phyloP scores from a whole-genome alignment of 129 eudicot genomes.

The Centella asiatica region DNA sequence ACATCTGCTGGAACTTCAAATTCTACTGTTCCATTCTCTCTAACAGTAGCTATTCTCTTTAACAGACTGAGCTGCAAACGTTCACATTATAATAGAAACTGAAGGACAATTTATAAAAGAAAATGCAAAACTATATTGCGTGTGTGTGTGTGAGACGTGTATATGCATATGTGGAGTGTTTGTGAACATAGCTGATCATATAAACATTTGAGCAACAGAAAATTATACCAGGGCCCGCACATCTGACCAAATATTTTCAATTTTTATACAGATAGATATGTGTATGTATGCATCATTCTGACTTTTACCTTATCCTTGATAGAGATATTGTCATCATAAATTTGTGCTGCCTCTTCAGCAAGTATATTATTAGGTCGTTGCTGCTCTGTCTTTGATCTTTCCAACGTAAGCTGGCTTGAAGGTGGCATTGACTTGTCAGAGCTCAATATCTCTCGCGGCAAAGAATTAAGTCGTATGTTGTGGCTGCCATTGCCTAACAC shows the following conservation, averaged over 20 bases:
- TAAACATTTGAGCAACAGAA: too few relatives aligned
- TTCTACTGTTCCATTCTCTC: slow-evolving; percentile 92
- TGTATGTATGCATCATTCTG: background rate
- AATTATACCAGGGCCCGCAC: too few relatives aligned
- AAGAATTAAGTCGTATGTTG: slow-evolving; percentile 37
- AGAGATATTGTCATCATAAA: slow-evolving; percentile 58
- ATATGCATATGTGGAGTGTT: too few relatives aligned
- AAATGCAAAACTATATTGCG: too few relatives aligned
- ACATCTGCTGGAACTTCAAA: slow-evolving; percentile 80
- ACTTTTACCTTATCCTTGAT: slow-evolving; percentile 74
- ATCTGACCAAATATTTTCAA: too few relatives aligned
- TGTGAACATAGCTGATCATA: too few relatives aligned
- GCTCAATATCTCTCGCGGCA: slow-evolving; percentile 41
- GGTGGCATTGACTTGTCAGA: slow-evolving; percentile 42
- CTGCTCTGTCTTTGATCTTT: slow-evolving; percentile 71
- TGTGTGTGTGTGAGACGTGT: too few relatives aligned
- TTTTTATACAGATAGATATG: background rate
- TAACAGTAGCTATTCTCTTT: slow-evolving; percentile 96
- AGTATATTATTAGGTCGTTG: slow-evolving; percentile 41
- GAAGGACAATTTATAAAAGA: too few relatives aligned
- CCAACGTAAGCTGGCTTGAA: slow-evolving; percentile 39
- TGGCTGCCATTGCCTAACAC: slow-evolving; percentile 44
- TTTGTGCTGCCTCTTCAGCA: slow-evolving; percentile 77
- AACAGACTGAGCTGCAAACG: slow-evolving; percentile 87
- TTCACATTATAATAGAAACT: too few relatives aligned